Percentiles rank a stretch among this genome's conserved stretches.
phyloP scores from a whole-genome alignment of 805 yeast genomes.

The Brettanomyces sp. region DNA sequence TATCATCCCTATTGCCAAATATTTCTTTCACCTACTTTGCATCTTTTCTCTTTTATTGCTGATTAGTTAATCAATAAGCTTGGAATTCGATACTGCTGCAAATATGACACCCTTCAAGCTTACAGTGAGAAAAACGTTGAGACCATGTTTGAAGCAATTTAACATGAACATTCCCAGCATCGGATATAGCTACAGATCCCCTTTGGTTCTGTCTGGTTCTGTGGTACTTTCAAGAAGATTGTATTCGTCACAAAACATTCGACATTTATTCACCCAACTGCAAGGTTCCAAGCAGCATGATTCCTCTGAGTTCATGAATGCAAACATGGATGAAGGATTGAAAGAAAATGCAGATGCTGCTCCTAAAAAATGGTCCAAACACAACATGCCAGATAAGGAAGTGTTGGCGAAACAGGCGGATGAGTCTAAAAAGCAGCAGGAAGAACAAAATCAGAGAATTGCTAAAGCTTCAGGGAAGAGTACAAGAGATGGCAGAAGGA shows the following conservation, averaged over 20 bases:
- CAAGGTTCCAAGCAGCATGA: background rate
- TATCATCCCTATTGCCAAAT: no score
- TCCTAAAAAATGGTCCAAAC: conserved; percentile 22
- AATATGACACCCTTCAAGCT: background rate
- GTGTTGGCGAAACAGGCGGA: conserved; percentile 2
- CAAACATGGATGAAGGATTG: background rate
- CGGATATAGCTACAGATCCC: background rate
- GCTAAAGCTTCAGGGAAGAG: background rate
- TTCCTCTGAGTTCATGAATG: background rate
- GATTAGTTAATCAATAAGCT: no score
- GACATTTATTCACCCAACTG: conserved; percentile 3
- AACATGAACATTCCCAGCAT: no score
- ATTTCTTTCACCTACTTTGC: no score
- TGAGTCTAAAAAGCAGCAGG: conserved; percentile 1
- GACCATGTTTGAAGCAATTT: background rate
- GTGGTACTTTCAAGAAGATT: background rate
- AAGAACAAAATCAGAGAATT: background rate
- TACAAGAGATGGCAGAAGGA: conserved; percentile 5
- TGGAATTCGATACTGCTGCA: no score
- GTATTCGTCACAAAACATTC: background rate
- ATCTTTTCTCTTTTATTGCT: no score
- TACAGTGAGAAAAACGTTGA: background rate
- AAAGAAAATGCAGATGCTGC: background rate
- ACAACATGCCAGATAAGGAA: conserved; percentile 14
- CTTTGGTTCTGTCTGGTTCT: background rate